Evolutionary conservation across 176 grass and related monocot genomes (phyloP).

Genomic region (Elymus sibiricus): DNA sequence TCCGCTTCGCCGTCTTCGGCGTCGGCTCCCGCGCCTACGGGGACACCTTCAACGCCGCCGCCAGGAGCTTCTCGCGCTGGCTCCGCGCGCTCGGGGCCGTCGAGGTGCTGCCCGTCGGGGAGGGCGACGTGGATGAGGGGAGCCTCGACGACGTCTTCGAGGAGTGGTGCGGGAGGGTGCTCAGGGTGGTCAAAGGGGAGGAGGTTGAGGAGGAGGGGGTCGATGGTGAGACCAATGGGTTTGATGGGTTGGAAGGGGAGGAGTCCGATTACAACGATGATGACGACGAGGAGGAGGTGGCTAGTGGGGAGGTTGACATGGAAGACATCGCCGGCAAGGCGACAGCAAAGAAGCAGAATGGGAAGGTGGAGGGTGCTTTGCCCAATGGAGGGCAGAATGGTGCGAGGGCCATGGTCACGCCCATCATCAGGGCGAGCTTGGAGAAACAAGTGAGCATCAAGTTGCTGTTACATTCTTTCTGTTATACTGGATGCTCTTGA

Average conservation of each 20-base stretch:
- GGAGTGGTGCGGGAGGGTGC: constrained; percentile 56
- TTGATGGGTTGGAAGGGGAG: constrained; percentile 49
- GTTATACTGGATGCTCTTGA: not conserved
- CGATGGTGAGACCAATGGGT: constrained; percentile 24
- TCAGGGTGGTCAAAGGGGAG: constrained; percentile 64
- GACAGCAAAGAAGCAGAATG: constrained; percentile 34
- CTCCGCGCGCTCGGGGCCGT: constrained; percentile 67
- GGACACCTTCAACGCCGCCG: constrained; percentile 63
- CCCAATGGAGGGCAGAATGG: constrained; percentile 45
- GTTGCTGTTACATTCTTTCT: constrained; percentile 7
- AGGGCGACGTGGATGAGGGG: constrained; percentile 78
- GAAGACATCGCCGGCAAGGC: constrained; percentile 95
- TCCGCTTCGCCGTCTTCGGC: constrained; percentile 78
- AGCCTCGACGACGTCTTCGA: constrained; percentile 56
- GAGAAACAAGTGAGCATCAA: constrained; percentile 73
- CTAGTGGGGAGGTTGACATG: constrained; percentile 62
- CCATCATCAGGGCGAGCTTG: constrained; percentile 78
- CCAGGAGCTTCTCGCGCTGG: constrained; percentile 80
- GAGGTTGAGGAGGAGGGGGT: constrained; percentile 1
- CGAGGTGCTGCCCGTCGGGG: constrained; percentile 57
- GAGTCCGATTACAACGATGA: constrained; percentile 37
- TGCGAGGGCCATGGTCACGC: constrained; percentile 83
- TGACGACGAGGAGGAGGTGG: constrained; percentile 25
- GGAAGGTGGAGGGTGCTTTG: constrained; percentile 23
- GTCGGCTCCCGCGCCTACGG: constrained; percentile 68